phyloP scores from a whole-genome alignment of 306 rosid species.

The Prunus fruticosa region DNA sequence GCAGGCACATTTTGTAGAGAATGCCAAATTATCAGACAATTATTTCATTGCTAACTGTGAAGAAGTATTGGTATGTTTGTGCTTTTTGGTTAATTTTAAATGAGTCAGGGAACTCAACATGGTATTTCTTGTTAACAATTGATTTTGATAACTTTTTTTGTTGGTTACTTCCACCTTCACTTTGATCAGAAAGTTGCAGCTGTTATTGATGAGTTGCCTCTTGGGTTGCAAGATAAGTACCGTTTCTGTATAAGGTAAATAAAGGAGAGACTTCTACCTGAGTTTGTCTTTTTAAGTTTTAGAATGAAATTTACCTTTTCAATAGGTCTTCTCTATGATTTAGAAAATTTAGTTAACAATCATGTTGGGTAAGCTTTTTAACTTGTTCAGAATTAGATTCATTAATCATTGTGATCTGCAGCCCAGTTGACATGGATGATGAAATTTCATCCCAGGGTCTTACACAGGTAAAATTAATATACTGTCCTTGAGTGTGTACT shows the following conservation, averaged over 20 bases:
- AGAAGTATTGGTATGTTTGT: conserved; percentile 63
- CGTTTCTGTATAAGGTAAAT: conserved; percentile 80
- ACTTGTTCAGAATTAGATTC: conserved; percentile 8
- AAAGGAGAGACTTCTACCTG: not conserved
- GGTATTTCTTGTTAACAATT: conserved; percentile 16
- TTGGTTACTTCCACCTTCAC: conserved; percentile 24
- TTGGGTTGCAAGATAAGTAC: conserved; percentile 75
- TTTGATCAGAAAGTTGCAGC: conserved; percentile 73
- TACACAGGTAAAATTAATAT: conserved; percentile 58
- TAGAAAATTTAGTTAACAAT: conserved; percentile 13
- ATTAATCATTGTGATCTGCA: conserved; percentile 42
- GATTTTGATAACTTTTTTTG: conserved; percentile 14
- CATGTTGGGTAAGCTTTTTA: conserved; percentile 13
- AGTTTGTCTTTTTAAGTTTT: not conserved
- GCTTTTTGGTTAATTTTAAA: conserved; percentile 13
- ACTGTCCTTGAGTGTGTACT: conserved; percentile 4
- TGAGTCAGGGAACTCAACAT: conserved; percentile 7
- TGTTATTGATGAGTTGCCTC: conserved; percentile 72
- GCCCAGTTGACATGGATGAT: conserved; percentile 85
- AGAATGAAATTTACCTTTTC: conserved; percentile 1
- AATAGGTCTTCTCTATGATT: conserved; percentile 1
- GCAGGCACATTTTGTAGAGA: conserved; percentile 89
- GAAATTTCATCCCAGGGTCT: conserved; percentile 86
- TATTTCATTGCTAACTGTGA: conserved; percentile 85
- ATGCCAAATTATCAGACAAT: conserved; percentile 72